Conservation (phyloP, 495 filamentous ascomycete genomes). For the Annulohypoxylon maeteangense region DNA sequence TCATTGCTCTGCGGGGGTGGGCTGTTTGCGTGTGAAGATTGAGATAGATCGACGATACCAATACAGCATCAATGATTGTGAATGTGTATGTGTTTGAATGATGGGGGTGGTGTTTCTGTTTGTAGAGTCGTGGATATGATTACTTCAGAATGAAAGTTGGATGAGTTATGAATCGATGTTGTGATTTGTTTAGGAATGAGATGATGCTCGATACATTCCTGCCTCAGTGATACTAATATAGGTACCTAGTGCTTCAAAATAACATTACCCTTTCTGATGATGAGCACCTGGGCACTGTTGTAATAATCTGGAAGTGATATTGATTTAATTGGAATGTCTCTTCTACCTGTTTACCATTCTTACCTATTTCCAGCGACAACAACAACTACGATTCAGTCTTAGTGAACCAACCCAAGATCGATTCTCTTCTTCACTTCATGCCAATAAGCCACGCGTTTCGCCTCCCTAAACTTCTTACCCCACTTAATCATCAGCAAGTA, state of each 20-base stretch:
- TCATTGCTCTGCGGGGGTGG: constrained; percentile 32
- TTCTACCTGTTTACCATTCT: no score
- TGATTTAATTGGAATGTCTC: no score
- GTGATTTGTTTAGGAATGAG: not conserved
- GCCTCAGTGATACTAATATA: no score
- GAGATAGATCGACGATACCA: constrained; percentile 49
- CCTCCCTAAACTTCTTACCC: constrained; percentile 56
- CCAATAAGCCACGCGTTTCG: constrained; percentile 54
- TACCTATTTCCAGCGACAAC: no score
- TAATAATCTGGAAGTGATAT: no score
- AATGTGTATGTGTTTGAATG: not conserved
- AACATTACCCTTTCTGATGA: no score
- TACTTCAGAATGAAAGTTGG: not conserved
- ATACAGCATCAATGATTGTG: constrained; percentile 32
- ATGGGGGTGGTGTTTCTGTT: not conserved
- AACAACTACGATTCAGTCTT: no score
- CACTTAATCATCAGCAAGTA: constrained; percentile 68
- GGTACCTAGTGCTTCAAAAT: no score
- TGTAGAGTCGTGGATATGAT: not conserved
- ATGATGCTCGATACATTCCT: no score
- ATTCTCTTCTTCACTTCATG: constrained; percentile 57
- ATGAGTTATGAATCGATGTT: not conserved
- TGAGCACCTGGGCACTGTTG: no score
- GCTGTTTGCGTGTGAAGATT: constrained; percentile 34
- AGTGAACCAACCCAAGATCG: constrained; percentile 53